A percentile compares a stretch with the other conserved stretches of the same genome.
Evolutionary conservation across 169 alveolate genomes (phyloP).

Genomic region (Cryptosporidium xiaoi): DNA sequence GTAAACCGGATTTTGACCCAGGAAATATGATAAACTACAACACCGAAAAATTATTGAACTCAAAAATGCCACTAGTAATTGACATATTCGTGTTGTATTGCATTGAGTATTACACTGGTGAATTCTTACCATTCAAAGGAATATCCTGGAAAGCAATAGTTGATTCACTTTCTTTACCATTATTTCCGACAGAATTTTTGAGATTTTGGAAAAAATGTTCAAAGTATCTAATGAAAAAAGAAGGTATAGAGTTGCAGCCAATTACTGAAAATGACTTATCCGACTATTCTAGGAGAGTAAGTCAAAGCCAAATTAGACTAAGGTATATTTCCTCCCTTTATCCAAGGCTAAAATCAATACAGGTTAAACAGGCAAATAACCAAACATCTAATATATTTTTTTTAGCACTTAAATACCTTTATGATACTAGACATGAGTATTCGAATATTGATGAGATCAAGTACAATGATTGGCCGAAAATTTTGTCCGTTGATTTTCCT

Average conservation of each 20-base stretch:
- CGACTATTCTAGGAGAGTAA: conserved; percentile 28
- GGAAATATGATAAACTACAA: not conserved
- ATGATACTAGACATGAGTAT: conserved; percentile 44
- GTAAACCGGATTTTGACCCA: not conserved
- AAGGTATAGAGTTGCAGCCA: conserved; percentile 7
- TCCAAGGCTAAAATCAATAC: conserved; percentile 45
- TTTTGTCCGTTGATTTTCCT: conserved; percentile 33
- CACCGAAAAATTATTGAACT: conserved; percentile 6
- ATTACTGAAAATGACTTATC: conserved; percentile 27
- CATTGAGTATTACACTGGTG: conserved; percentile 61
- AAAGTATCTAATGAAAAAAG: conserved; percentile 6
- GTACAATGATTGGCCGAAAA: conserved; percentile 59
- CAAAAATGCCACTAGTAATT: conserved; percentile 57
- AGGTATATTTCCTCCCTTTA: conserved; percentile 63
- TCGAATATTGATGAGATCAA: conserved; percentile 54
- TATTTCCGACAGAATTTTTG: conserved; percentile 38
- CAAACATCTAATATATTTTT: conserved; percentile 25
- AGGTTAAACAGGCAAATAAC: conserved; percentile 1
- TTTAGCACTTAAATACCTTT: conserved; percentile 47
- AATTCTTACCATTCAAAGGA: conserved; percentile 59
- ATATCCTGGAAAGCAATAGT: conserved; percentile 69
- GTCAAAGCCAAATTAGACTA: conserved; percentile 55
- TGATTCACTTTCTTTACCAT: conserved; percentile 26
- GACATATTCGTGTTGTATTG: conserved; percentile 60
- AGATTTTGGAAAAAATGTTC: conserved; percentile 62